These are phyloP conservation scores for Aureobasidium musti DNA, from an alignment of 2,329 filamentous ascomycete species.

Conservation along the genomic window DNA sequence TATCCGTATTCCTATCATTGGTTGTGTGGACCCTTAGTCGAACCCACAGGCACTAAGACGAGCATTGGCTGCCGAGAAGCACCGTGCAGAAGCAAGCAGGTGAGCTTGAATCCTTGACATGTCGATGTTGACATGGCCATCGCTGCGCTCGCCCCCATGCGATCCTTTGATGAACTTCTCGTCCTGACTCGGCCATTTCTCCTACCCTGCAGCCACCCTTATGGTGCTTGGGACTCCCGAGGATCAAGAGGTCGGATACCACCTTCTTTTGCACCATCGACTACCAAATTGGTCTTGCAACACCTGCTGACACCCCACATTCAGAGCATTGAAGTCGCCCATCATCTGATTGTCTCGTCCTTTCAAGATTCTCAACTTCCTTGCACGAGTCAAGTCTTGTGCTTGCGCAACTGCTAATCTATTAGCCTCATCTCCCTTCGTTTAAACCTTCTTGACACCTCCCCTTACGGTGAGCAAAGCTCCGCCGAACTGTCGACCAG, in stretches of 20 bases:
- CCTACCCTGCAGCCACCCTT: slow-evolving; percentile 25
- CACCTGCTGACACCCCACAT: slow-evolving; percentile 27
- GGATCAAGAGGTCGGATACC: slow-evolving; percentile 20
- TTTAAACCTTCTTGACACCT: slow-evolving; percentile 30
- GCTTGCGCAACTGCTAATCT: slow-evolving; percentile 33
- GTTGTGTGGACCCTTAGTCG: slow-evolving; percentile 28
- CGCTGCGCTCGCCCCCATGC: slow-evolving; percentile 26
- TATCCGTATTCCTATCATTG: slow-evolving; percentile 27
- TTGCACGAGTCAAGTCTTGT: slow-evolving; percentile 32
- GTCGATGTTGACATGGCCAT: slow-evolving; percentile 29
- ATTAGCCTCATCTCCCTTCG: slow-evolving; percentile 32
- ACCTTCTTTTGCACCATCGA: slow-evolving; percentile 16
- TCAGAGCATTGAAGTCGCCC: slow-evolving; percentile 9
- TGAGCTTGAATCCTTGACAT: slow-evolving; percentile 29
- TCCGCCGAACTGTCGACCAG: slow-evolving; percentile 28
- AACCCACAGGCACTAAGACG: slow-evolving; percentile 24
- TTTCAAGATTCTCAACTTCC: slow-evolving; percentile 27
- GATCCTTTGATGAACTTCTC: slow-evolving; percentile 23
- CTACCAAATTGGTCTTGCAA: slow-evolving; percentile 26
- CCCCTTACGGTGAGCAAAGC: slow-evolving; percentile 28
- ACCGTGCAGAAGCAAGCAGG: slow-evolving; percentile 30
- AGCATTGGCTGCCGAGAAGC: slow-evolving; percentile 28
- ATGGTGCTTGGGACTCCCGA: slow-evolving; percentile 19
- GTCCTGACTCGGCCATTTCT: slow-evolving; percentile 25
- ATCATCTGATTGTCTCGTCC: slow-evolving; percentile 29